A percentile compares a stretch with the other conserved stretches of the same genome.
phyloP scores from a whole-genome alignment of 2,329 filamentous ascomycete species.

The Trichoderma simmonsii region DNA sequence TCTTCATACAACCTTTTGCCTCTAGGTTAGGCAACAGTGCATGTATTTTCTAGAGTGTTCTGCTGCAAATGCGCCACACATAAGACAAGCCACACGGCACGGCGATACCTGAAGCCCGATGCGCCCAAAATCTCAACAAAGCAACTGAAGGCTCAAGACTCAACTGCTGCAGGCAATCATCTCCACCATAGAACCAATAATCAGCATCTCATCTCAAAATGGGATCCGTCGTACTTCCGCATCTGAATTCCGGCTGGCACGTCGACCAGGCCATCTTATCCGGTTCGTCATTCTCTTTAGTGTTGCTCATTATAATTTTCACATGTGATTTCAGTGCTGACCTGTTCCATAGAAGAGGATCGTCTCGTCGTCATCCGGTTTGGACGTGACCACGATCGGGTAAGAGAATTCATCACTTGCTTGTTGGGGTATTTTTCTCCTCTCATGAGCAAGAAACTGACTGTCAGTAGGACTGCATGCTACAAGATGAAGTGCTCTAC shows the following conservation, averaged over 20 bases:
- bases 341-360: conserved; percentile 68
- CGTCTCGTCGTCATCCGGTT: conserved; percentile 92
- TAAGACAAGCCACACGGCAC: conserved; percentile 8
- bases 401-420: conserved; percentile 23
- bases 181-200: background rate
- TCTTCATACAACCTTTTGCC: background rate
- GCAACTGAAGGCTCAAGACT: background rate
- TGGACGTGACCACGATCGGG: conserved; percentile 75
- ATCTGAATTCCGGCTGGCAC: conserved; percentile 91
- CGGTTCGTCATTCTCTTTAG: background rate
- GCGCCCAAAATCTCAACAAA: background rate
- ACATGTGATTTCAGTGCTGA: background rate
- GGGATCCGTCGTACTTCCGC: conserved; percentile 88
- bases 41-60: background rate
- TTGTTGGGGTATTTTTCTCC: background rate
- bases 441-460: conserved; percentile 42
- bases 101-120: conserved; percentile 13
- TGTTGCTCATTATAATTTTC: background rate
- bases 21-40: background rate
- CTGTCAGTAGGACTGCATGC: conserved; percentile 67
- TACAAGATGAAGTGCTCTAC: conserved; percentile 89
- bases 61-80: background rate
- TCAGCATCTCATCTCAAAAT: conserved; percentile 32
- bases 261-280: conserved; percentile 86
- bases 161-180: background rate